A percentile compares a stretch with the other conserved stretches of the same genome.
Evolutionary conservation across 495 filamentous ascomycete species (phyloP).

Genomic region (Penicillium maclennaniae): DNA sequence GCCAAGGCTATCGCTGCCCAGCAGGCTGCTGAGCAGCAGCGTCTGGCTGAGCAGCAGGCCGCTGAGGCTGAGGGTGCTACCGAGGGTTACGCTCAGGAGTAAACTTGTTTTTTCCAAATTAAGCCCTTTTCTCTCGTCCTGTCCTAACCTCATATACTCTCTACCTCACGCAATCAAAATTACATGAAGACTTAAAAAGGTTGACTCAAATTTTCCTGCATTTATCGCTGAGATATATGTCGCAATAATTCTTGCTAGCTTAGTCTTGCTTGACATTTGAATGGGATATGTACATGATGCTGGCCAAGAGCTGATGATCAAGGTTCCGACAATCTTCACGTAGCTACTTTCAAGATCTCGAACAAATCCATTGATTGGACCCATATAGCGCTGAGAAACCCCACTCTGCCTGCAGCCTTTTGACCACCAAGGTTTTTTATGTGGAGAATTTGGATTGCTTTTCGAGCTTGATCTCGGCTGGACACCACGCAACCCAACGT

Average conservation of each 20-base stretch:
- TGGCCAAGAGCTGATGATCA: neutral
- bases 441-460: neutral
- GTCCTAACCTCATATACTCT: conserved; percentile 38
- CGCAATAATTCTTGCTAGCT: neutral
- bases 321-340: neutral
- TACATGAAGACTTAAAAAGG: conserved; percentile 39
- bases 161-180: conserved; percentile 45
- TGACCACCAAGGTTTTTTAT: neutral
- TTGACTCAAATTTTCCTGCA: conserved; percentile 1
- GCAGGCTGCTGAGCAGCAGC: conserved; percentile 73
- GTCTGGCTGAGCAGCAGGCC: conserved; percentile 59
- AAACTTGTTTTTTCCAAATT: conserved; percentile 31
- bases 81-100: conserved; percentile 47
- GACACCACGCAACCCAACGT: too few relatives aligned
- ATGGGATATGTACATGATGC: neutral
- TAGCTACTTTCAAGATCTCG: neutral
- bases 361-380: neutral
- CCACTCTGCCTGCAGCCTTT: neutral
- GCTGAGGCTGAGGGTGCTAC: conserved; percentile 43
- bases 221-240: neutral
- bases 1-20: conserved; percentile 89
- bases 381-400: too few relatives aligned
- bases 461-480: too few relatives aligned
- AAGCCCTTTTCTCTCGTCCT: conserved; percentile 34
- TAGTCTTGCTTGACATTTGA: neutral